These are phyloP conservation scores for Filosporella fistucella DNA, from an alignment of 495 filamentous ascomycete genomes.

Conservation along the genomic window DNA sequence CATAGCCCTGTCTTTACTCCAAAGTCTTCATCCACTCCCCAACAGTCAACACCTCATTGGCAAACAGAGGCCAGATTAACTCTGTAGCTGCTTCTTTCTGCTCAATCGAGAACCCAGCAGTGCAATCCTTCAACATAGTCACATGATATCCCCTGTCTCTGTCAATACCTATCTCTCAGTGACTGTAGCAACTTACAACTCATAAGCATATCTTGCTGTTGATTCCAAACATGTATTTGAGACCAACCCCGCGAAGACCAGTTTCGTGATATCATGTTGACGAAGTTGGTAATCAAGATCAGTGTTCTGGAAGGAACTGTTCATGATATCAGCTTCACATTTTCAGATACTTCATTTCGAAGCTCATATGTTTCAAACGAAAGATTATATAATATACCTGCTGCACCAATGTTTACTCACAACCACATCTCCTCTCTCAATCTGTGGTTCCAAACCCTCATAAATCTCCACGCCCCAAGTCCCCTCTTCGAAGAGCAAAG, in stretches of 20 bases:
- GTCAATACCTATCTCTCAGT: neutral
- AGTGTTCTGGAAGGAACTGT: constrained; percentile 25
- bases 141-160: constrained; percentile 8
- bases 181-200: constrained; percentile 11
- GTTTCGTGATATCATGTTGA: constrained; percentile 21
- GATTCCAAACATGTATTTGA: constrained; percentile 23
- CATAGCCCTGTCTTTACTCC: neutral
- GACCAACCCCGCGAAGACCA: constrained; percentile 20
- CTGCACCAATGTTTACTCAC: constrained; percentile 25
- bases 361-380: neutral
- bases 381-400: constrained; percentile 7
- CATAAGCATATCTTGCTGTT: constrained; percentile 23
- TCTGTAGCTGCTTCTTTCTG: constrained; percentile 15
- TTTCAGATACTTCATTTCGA: neutral
- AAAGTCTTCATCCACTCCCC: constrained; percentile 15
- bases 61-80: constrained; percentile 22
- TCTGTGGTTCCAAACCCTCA: constrained; percentile 24
- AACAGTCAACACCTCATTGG: constrained; percentile 16
- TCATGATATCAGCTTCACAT: neutral
- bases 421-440: constrained; percentile 26
- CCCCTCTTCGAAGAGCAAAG: constrained; percentile 22
- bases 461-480: constrained; percentile 25
- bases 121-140: constrained; percentile 17
- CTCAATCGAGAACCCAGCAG: constrained; percentile 14
- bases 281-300: constrained; percentile 26